Evolutionary conservation across 2,329 filamentous ascomycete species (phyloP).

Genomic region (Trichophyton rubrum): DNA sequence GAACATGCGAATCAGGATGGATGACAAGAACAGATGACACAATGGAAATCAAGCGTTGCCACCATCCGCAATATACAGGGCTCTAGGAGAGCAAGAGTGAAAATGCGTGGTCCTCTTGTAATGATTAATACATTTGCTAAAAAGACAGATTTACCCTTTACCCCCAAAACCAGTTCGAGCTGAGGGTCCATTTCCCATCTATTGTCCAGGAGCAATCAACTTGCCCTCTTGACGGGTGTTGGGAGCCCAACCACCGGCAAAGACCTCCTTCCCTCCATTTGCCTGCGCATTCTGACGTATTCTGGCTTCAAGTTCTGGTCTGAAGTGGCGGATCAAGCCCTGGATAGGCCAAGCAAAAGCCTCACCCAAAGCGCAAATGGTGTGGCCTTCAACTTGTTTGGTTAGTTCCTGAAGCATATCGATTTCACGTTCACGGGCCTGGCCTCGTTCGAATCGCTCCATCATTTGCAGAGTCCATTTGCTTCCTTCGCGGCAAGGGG

Average conservation of each 20-base stretch:
- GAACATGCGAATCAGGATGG: neutral
- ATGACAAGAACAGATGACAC: neutral
- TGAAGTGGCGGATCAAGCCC: constrained; percentile 95
- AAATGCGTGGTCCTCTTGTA: neutral
- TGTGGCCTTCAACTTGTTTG: constrained; percentile 98
- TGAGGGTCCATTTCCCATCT: constrained; percentile 21
- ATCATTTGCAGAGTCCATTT: constrained; percentile 99
- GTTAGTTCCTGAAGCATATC: constrained; percentile 99
- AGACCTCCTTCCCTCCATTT: constrained; percentile 51
- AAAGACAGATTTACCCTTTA: neutral
- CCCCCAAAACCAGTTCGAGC: neutral
- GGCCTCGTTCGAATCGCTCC: constrained; percentile 85
- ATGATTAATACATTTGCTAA: constrained; percentile 2
- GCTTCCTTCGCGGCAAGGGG: constrained; percentile 95
- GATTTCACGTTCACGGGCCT: constrained; percentile 81
- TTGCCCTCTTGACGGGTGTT: constrained; percentile 64
- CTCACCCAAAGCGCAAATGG: constrained; percentile 94
- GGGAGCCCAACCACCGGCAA: constrained; percentile 80
- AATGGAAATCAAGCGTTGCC: neutral
- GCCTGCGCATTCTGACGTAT: constrained; percentile 67
- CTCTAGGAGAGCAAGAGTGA: constrained; percentile 3
- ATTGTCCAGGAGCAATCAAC: constrained; percentile 82
- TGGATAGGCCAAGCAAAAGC: constrained; percentile 98
- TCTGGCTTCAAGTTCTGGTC: constrained; percentile 83
- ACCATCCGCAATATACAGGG: constrained; percentile 4